phyloP scores from a whole-genome alignment of 352 stramenopile species.

The Globisporangium heterothallicum region DNA sequence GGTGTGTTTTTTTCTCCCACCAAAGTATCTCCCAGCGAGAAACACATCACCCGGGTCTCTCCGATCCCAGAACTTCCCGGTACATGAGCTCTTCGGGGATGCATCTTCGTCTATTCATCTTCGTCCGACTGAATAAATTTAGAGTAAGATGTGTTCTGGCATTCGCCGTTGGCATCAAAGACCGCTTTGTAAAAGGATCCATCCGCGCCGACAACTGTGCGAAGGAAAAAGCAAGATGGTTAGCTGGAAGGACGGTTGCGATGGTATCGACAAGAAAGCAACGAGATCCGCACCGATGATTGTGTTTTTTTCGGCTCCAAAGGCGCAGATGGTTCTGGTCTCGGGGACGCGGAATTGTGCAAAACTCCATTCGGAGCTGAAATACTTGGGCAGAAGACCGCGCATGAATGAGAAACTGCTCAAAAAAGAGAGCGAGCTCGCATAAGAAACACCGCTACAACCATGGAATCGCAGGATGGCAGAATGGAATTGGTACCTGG shows the following conservation, averaged over 20 bases:
- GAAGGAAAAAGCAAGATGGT: conserved; percentile 4
- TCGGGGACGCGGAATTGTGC: conserved; percentile 91
- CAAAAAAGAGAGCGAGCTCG: not conserved
- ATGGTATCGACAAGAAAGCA: not conserved
- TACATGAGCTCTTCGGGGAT: conserved; percentile 1
- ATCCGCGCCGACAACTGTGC: conserved; percentile 79
- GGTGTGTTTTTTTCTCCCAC: not conserved
- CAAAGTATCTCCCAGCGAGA: too few species aligned
- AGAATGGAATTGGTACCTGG: conserved; percentile 33
- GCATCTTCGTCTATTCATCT: conserved; percentile 55
- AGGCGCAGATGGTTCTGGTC: conserved; percentile 89
- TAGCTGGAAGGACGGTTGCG: not conserved
- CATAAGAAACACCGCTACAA: not conserved
- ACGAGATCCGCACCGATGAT: conserved; percentile 65
- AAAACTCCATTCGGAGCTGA: conserved; percentile 92
- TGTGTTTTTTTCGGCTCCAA: conserved; percentile 91
- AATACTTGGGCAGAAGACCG: conserved; percentile 90
- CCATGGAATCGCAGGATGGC: not conserved
- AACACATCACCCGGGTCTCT: too few species aligned
- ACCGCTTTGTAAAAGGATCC: conserved; percentile 88
- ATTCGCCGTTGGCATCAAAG: conserved; percentile 84
- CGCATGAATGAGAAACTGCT: conserved; percentile 86
- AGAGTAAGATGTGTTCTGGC: conserved; percentile 87
- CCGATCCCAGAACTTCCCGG: too few species aligned
- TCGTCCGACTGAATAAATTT: conserved; percentile 89